Evolutionary conservation across 495 filamentous ascomycete species (phyloP).

Genomic region (Lindgomyces ingoldianus): DNA sequence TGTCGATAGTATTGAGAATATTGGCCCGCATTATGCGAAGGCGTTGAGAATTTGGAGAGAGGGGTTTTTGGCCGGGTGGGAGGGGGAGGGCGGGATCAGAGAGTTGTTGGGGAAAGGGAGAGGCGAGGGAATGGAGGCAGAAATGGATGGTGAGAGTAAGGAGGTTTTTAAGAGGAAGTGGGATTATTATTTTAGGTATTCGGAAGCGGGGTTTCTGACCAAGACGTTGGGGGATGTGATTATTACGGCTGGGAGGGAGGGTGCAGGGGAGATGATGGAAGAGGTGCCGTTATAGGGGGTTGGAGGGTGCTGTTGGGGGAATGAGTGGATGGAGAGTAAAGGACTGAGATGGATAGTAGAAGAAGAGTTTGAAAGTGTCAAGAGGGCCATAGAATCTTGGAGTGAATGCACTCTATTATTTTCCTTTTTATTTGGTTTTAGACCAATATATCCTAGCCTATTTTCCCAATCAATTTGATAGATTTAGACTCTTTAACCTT

Average conservation of each 20-base stretch:
- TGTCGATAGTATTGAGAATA: constrained; percentile 65
- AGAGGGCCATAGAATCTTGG: too few species aligned
- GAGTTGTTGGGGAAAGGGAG: constrained; percentile 55
- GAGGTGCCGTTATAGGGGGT: constrained; percentile 56
- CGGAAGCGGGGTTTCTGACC: constrained; percentile 69
- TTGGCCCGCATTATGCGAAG: constrained; percentile 70
- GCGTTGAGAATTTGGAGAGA: constrained; percentile 67
- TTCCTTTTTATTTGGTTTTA: too few species aligned
- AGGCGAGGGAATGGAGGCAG: constrained; percentile 37
- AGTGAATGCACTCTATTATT: too few species aligned
- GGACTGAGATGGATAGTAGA: neutral
- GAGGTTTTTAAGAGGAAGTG: constrained; percentile 69
- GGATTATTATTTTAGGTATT: constrained; percentile 77
- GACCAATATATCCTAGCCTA: too few species aligned
- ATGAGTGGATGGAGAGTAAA: neutral
- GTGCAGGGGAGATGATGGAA: constrained; percentile 66
- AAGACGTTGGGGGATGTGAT: constrained; percentile 72
- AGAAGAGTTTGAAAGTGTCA: too few species aligned
- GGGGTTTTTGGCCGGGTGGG: constrained; percentile 62
- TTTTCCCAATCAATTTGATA: too few species aligned
- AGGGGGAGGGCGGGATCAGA: constrained; percentile 53
- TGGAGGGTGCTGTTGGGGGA: neutral
- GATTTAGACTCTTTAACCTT: too few species aligned
- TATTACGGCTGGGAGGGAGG: constrained; percentile 65
- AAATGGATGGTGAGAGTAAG: constrained; percentile 56